Evolutionary conservation across 2,329 filamentous ascomycete species (phyloP), one percentile per base, ranked within the genome.

Genomic region (Verticillium albo-atrum): DNA sequence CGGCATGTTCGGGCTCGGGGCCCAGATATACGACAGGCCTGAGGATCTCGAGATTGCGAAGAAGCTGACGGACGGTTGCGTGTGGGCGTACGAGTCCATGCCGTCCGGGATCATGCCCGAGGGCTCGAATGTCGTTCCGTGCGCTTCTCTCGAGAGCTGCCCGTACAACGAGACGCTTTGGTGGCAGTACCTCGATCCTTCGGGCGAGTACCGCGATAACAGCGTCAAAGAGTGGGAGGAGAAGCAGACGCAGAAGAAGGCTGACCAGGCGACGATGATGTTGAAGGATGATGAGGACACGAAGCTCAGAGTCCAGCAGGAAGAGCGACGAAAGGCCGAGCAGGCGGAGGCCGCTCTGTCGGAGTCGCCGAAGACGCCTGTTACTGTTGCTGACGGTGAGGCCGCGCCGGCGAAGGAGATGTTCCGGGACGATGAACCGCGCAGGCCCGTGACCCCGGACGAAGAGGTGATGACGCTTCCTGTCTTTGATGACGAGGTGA

Each of bases 1-100:
- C 34, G 88, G 87, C 66, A 90, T 90, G 88, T 85, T 88, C 60
- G 87, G 80, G 9, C 75, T 90, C 66, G 85, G 83, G 32, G 84
- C 84, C 51, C 86, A 85, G 68, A 81, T 89, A 47, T 88, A 89
- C 62, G 77, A 79, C 9, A 74, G 79, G 1, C 77, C 81, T 2
- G 77, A 81, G 26, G 86, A 90, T 66, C 74, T 90, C n/a, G 83
- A 87, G 64, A 79, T 85, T 28, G 88, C 80, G 25, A 81, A 81
- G 69, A 83, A 82, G 67, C 80, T 90, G n/a, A 81, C 87, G 0
- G 85, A 89, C 59, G 87, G 87, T 12, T 90, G 88, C 64, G 85
- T 87, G 4, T 90, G 87, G 88, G 86, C 86, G 10, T 90, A 90
- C 68, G 80, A 83, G 63, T 75, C 76, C 27, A 88, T 82, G 34